phyloP scores from a whole-genome alignment of 2,329 filamentous ascomycete genomes.

The Leptographium lundbergii region DNA sequence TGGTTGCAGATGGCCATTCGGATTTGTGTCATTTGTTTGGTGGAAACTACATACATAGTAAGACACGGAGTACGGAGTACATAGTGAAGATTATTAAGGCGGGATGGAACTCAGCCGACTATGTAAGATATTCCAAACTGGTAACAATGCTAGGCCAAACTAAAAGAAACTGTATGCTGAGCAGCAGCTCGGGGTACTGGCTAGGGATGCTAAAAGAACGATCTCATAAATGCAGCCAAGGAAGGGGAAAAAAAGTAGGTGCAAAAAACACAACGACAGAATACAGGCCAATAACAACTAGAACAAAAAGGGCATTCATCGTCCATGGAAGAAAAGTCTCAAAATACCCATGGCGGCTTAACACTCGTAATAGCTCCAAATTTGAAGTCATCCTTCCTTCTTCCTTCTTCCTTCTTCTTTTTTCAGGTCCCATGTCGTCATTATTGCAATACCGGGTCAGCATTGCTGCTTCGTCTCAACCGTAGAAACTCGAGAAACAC shows the following conservation, averaged over 20 bases:
- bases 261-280: neutral
- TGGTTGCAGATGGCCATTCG: no score
- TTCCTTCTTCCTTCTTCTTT: neutral
- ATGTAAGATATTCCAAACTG: no score
- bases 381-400: neutral
- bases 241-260: neutral
- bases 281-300: no score
- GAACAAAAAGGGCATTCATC: neutral
- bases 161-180: no score
- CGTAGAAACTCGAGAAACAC: neutral
- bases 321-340: neutral
- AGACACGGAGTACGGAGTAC: no score
- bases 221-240: neutral
- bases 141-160: no score
- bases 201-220: no score
- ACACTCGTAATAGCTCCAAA: neutral
- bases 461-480: neutral
- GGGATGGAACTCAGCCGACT: no score
- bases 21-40: no score
- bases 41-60: no score
- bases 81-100: no score
- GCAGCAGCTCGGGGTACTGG: no score
- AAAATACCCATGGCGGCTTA: neutral
- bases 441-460: neutral
- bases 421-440: neutral